Base-by-base conservation (phyloP, 441 rosid genomes). In the Erodium trifolium region DNA sequence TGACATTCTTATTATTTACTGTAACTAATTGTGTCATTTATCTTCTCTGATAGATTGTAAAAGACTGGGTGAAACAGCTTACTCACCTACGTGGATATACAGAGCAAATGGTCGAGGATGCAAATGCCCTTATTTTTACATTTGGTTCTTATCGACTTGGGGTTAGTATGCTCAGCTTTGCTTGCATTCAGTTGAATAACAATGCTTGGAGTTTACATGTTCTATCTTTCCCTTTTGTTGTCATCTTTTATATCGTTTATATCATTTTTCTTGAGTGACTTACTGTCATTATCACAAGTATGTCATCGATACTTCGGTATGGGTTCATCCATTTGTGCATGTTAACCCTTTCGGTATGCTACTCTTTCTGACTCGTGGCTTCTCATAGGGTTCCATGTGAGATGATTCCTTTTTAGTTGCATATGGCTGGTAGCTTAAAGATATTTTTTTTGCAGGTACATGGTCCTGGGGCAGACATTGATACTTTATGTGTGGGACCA, bases 71-170 rank as follows among this genome's bases (percentile, higher is more conserved):
- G 72, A 88, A 84, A 81, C 84, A 81, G 45, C 77, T 84, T 8
- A 88, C 93, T 71, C 85, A 74, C 13, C 16, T 77, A 66, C 81
- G 81, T 66, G 89, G 93, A 1, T 88, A 83, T 80, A 79, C 86
- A 0, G 89, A 84, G 75, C 90, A 84, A 68, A 86, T 84, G 88
- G 86, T 86, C 77, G 90, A 88, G 70, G 90, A 86, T 74, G 90
- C 93, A 17, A 88, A 86, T 77, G 93, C 93, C 29, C 66, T 83
- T 10, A 79, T 88, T 59, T 83, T 84, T 66, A 88, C 93, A 55
- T 88, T 88, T 75, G 93, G 93, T 47, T 88, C 93, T 72, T 88
- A 83, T 71, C 78, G 84, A 13, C 89, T 88, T 66, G 93, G 93
- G 84, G 90, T 88, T 81, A 69, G 89, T 78, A 62, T 75, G 72